These are phyloP conservation scores for Arabis alpina DNA, from an alignment of 345 rosid species.

Conservation along the genomic window DNA sequence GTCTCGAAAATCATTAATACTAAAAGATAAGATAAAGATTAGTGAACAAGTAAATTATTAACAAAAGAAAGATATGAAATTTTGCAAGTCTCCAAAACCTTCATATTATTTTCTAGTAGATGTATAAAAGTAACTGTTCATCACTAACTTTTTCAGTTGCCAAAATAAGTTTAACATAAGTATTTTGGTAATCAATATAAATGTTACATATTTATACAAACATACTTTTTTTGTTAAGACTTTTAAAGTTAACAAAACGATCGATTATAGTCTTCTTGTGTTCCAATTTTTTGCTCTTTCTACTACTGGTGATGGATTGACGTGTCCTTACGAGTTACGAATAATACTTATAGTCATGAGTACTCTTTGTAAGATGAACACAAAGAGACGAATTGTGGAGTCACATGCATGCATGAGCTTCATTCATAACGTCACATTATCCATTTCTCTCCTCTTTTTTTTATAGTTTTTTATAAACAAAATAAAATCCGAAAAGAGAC, in stretches of 20 bases:
- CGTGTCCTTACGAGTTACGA: constrained; percentile 2
- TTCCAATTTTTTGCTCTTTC: not conserved
- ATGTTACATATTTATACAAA: no score
- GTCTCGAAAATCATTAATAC: constrained; percentile 9
- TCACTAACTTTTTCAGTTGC: no score
- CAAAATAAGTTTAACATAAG: no score
- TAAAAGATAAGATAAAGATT: not conserved
- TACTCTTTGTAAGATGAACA: not conserved
- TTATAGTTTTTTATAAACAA: not conserved
- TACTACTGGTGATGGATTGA: not conserved
- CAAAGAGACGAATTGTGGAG: constrained; percentile 27
- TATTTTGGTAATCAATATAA: no score
- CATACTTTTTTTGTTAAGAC: not conserved
- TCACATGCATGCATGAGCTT: constrained; percentile 41
- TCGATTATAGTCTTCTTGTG: constrained; percentile 6
- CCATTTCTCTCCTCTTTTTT: not conserved
- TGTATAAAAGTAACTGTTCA: no score
- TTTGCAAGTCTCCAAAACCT: no score
- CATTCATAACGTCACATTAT: constrained; percentile 32
- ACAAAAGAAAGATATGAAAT: no score
- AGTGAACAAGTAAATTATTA: not conserved
- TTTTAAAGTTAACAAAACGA: not conserved
- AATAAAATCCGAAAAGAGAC: constrained; percentile 16
- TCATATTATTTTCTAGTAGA: no score
- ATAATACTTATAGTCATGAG: not conserved